phyloP scores from a whole-genome alignment of 331 rosid genomes.

The Pyracantha coccinea region DNA sequence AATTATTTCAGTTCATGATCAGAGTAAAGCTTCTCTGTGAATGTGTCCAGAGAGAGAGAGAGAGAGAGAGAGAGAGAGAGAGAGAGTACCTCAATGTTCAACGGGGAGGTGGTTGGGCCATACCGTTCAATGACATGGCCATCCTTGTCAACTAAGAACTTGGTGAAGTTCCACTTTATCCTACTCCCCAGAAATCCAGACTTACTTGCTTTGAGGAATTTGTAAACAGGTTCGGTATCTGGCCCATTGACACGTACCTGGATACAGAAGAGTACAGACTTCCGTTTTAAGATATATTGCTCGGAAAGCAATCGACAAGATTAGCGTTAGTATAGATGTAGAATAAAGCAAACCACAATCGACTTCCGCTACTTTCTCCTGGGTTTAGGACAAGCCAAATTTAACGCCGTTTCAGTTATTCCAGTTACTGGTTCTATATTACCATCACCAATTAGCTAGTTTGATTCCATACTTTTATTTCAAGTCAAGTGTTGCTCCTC shows the following conservation, averaged over 20 bases:
- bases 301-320: not conserved
- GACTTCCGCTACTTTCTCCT: not conserved
- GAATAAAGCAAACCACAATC: not conserved
- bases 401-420: not conserved
- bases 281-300: not conserved
- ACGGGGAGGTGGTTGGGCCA: conserved; percentile 55
- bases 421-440: no score
- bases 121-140: conserved; percentile 65
- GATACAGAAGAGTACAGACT: not conserved
- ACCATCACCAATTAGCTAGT: not conserved
- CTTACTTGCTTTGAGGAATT: conserved; percentile 63
- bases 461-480: not conserved
- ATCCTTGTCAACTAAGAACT: conserved; percentile 67
- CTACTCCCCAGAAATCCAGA: conserved; percentile 51
- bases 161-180: conserved; percentile 95
- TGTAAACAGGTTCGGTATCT: conserved; percentile 52
- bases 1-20: not conserved
- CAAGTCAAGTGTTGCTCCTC: not conserved
- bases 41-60: not conserved
- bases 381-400: not conserved
- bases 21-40: not conserved
- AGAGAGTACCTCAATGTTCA: conserved; percentile 54
- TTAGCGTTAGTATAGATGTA: not conserved
- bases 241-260: conserved; percentile 77
- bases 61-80: not conserved